A percentile compares a stretch with the other conserved stretches of the same genome.
phyloP scores from a whole-genome alignment of 306 rosid species.

The Canavalia gladiata region DNA sequence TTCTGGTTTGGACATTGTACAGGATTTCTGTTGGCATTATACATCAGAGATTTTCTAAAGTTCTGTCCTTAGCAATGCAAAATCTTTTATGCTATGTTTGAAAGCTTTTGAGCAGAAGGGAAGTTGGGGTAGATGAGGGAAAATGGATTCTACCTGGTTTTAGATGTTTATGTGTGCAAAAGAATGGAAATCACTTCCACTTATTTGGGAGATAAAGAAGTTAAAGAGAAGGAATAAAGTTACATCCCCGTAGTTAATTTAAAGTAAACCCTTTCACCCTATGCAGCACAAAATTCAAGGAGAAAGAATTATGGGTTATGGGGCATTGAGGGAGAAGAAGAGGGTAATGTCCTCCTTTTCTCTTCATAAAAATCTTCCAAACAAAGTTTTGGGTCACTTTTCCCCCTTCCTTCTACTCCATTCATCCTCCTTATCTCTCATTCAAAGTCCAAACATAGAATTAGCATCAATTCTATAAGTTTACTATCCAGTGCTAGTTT shows the following conservation, averaged over 20 bases:
- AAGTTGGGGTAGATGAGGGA: not conserved
- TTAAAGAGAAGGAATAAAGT: not conserved
- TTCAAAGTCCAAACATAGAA: not conserved
- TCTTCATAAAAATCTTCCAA: not conserved
- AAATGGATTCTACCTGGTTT: slow-evolving; percentile 3
- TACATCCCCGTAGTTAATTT: not conserved
- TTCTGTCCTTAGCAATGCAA: not conserved
- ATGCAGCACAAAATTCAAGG: too few species aligned
- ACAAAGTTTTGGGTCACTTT: not conserved
- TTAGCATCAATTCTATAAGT: not conserved
- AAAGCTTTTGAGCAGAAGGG: not conserved
- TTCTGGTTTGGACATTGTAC: slow-evolving; percentile 14
- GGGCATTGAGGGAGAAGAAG: not conserved
- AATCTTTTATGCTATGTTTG: not conserved
- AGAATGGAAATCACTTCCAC: not conserved
- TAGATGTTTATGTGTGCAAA: not conserved
- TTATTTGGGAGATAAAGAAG: not conserved
- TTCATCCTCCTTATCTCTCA: not conserved
- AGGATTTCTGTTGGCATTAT: not conserved
- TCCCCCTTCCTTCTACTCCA: slow-evolving; percentile 10
- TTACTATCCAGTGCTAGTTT: too few species aligned
- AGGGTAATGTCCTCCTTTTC: not conserved
- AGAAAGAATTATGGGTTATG: too few species aligned
- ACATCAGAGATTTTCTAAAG: not conserved
- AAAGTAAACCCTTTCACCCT: not conserved